A percentile compares a stretch with the other conserved stretches of the same genome.
These are phyloP conservation scores for Boletus reticuloceps DNA, from an alignment of 768 basidiomycete species.

Conservation along the genomic window DNA sequence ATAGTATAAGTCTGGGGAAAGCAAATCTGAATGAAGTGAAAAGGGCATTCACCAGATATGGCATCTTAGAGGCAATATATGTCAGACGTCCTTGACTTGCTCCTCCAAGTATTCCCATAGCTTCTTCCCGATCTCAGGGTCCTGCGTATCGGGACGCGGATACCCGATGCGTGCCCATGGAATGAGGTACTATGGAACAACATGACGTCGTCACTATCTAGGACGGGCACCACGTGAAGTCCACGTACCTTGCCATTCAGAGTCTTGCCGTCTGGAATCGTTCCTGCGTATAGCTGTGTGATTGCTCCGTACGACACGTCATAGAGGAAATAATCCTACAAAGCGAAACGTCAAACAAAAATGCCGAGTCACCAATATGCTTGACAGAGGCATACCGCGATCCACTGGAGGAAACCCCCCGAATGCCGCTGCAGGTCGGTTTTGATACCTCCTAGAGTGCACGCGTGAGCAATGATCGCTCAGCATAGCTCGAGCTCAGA, in stretches of 20 bases:
- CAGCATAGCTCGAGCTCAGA: background rate
- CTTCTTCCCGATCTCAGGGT: too few species aligned
- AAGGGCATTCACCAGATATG: too few species aligned
- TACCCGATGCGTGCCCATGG: too few species aligned
- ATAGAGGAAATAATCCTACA: too few species aligned
- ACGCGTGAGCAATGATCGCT: background rate
- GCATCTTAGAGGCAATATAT: background rate
- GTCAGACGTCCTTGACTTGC: conserved; percentile 33
- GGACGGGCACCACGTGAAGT: background rate
- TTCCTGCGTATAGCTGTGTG: conserved; percentile 44
- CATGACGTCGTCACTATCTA: background rate
- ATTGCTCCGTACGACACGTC: conserved; percentile 28
- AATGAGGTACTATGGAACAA: conserved; percentile 11
- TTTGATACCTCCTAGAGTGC: conserved; percentile 32
- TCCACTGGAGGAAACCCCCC: background rate
- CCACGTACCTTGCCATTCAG: conserved; percentile 39
- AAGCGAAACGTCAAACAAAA: too few species aligned
- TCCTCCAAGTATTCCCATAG: conserved; percentile 17
- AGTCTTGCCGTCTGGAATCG: conserved; percentile 36
- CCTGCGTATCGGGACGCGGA: too few species aligned
- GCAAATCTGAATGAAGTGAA: too few species aligned
- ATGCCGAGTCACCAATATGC: too few species aligned
- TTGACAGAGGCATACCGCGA: conserved; percentile 11
- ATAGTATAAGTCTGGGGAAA: too few species aligned
- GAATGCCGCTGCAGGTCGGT: conserved; percentile 31